A percentile compares a stretch with the other conserved stretches of the same genome.
These are phyloP conservation scores for Pelargonium fulgidum DNA, from an alignment of 441 rosid species.

Conservation along the genomic window DNA sequence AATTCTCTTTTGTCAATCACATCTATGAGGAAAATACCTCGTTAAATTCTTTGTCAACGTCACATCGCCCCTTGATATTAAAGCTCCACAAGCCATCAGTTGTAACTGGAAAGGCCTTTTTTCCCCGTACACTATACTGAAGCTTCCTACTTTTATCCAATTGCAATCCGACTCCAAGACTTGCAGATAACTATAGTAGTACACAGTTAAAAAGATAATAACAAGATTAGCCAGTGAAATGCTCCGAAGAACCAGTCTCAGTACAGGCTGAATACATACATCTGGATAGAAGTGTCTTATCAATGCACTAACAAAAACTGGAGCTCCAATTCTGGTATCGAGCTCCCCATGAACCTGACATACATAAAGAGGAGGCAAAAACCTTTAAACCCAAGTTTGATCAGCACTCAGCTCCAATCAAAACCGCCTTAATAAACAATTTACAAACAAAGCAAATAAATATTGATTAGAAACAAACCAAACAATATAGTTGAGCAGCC, in stretches of 20 bases:
- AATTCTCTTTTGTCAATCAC: background rate
- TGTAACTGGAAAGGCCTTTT: conserved; percentile 60
- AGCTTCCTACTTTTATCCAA: conserved; percentile 60
- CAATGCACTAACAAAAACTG: conserved; percentile 51
- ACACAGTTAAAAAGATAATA: conserved; percentile 11
- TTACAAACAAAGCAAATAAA: background rate
- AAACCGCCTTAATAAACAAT: background rate
- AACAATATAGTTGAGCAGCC: background rate
- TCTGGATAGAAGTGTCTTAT: conserved; percentile 54
- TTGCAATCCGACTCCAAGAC: conserved; percentile 63
- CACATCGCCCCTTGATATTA: conserved; percentile 64
- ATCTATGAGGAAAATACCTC: conserved; percentile 34
- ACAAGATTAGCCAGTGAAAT: conserved; percentile 9
- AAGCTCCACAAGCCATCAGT: conserved; percentile 48
- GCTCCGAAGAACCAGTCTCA: background rate
- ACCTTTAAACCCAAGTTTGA: background rate
- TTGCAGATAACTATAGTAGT: conserved; percentile 41
- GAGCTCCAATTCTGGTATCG: conserved; percentile 65
- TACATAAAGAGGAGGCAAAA: conserved; percentile 14
- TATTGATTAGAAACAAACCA: background rate
- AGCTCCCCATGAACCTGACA: conserved; percentile 81
- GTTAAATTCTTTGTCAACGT: conserved; percentile 57
- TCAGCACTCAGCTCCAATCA: background rate
- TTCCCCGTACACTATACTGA: conserved; percentile 51
- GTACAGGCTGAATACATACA: conserved; percentile 31